Evolutionary conservation across 371 early-diverging fungal species (phyloP), one percentile per base, ranked within the genome.

Genomic region (Mucor saturninus): DNA sequence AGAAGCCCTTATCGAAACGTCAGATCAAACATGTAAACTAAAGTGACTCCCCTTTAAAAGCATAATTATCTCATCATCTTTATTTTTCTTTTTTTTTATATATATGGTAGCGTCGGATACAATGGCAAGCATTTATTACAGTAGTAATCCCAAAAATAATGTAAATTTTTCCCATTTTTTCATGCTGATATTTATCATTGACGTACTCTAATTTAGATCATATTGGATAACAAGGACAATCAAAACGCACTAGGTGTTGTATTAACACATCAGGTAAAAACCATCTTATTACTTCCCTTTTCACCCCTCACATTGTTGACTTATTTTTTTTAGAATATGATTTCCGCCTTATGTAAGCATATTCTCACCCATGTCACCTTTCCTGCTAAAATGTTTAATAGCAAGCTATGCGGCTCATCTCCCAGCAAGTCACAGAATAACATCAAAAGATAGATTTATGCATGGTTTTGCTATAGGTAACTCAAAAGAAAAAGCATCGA

Each of bases 81-180:
- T 15, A 37, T 21, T n/a, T 38, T 54, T 38, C 21, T 54, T 53
- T 14, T 37, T 53, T 32, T 53, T 53, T 32, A 21, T 21, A 21
- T 21, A 21, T 21, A 21, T 21, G 21, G 21, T 49, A 70, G 71
- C 48, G 46, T 58, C 43, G 31, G 64, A 71, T n/a, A 51, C 69
- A n/a, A 66, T 71, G 6, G 62, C 68, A n/a, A 62, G 67, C 31
- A 62, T 71, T 13, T 71, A 62, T 28, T 71, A 67, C 15, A 58
- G 31, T 21, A 58, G 37, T n/a, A 64, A 64, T 28, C 52, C 52
- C 13, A 56, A 57, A 37, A 56, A 57, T n/a, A 43, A 46, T 31
- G 59, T 51, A 59, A 60, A n/a, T 35, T 3, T 15, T n/a, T n/a
- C n/a, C 21, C 21, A 21, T 21, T 21, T 21, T 21, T 21, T 21